Evolutionary conservation across 2,329 filamentous ascomycete genomes (phyloP).

Genomic region (Neopestalotiopsis sp.): DNA sequence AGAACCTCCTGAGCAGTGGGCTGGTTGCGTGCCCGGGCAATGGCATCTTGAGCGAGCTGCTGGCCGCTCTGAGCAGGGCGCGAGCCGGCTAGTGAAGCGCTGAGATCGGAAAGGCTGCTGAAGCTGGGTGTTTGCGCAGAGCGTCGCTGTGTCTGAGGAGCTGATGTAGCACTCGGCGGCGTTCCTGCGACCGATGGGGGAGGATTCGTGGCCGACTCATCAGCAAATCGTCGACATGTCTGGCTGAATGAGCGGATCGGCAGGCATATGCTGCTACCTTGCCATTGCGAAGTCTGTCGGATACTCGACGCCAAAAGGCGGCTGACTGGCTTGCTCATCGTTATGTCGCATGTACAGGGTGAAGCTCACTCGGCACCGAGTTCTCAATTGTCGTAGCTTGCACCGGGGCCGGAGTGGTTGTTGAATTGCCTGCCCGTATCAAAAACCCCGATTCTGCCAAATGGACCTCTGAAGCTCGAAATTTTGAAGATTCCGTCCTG

Average conservation of each 20-base stretch:
- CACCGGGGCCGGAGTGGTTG: not conserved
- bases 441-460: conserved; percentile 9
- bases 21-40: conserved; percentile 27
- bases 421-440: not conserved
- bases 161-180: not conserved
- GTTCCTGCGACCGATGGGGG: conserved; percentile 4
- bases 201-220: conserved; percentile 8
- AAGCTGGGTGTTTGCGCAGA: not conserved
- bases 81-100: not conserved
- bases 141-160: not conserved
- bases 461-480: conserved; percentile 17
- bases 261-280: conserved; percentile 5
- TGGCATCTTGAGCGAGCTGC: conserved; percentile 23
- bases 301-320: conserved; percentile 19
- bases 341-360: not conserved
- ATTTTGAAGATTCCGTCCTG: conserved; percentile 19
- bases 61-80: not conserved
- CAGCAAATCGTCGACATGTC: conserved; percentile 16
- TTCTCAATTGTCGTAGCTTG: not conserved
- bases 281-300: conserved; percentile 7
- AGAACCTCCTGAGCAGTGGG: conserved; percentile 20
- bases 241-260: conserved; percentile 21
- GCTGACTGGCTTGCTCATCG: conserved; percentile 19
- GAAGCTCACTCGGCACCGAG: not conserved
- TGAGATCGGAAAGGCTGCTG: conserved; percentile 2